Evolutionary conservation across 805 yeast species (phyloP), one percentile per base, ranked within the genome.

Genomic region (Ogataea allantospora): DNA sequence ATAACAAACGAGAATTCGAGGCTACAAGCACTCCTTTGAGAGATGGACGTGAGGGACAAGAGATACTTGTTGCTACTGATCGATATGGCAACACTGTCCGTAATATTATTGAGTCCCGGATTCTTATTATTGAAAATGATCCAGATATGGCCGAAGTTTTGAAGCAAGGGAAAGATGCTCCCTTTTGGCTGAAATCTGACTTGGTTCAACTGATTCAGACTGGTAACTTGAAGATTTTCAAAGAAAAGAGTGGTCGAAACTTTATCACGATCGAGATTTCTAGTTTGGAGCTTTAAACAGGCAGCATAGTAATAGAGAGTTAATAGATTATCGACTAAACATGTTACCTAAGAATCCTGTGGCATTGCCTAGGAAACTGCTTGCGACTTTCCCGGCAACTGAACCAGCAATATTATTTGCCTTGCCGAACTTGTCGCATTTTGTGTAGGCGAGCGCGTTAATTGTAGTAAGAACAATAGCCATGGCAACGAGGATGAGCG

Each of bases 391-490:
- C 4, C 81, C 74, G 48, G 82, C 67, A 7, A 83, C 55, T 48
- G 70, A 73, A 17, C 69, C 64, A 5, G 89, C 87, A 35, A 83
- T 56, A 37, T 67, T 71, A 57, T 83, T 83, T 18, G 95, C 95
- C 56, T 79, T 83, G 33, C 95, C 87, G 63, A 89, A 91, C 65
- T 85, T 87, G 59, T 89, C 97, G 62, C 97, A 88, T 52, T 86
- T 75, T 17, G 95, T 85, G 63, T 86, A 91, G 0, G 97, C 97
- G 66, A 87, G 69, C 1, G 95, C 82, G 58, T 91, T 91, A 34
- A 95, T 86, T 30, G 80, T 55, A 0, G 93, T 83, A 44, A 91
- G 69, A 3, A 79, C 73, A 7, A 86, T 58, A 1, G 95, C 88
- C 38, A 89, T 77, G 4, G 66, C 57, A 4, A 84, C 81, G 28